Evolutionary conservation across 2,329 filamentous ascomycete species (phyloP).

Genomic region (Metarhizium humberi): DNA sequence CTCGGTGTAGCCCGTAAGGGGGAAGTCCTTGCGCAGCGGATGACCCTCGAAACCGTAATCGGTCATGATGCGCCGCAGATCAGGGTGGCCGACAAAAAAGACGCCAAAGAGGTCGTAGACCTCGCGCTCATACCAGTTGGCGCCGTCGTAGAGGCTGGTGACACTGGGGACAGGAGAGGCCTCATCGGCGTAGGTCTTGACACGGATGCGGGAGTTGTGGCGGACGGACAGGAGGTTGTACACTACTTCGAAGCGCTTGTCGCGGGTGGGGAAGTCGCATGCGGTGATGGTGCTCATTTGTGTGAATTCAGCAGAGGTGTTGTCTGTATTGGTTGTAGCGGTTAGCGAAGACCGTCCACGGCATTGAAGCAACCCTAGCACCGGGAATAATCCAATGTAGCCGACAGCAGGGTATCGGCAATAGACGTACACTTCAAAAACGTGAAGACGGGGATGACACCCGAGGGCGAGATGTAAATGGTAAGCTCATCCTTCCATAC

Average conservation of each 20-base stretch:
- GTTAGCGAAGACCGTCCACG: not conserved
- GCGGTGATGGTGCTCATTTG: slow-evolving; percentile 87
- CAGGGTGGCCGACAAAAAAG: slow-evolving; percentile 91
- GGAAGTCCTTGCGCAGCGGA: slow-evolving; percentile 95
- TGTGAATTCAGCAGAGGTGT: slow-evolving; percentile 95
- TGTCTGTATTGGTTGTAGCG: slow-evolving; percentile 43
- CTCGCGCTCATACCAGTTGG: slow-evolving; percentile 98
- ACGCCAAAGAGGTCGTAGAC: slow-evolving; percentile 97
- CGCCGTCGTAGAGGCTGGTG: slow-evolving; percentile 79
- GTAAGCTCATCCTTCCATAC: slow-evolving; percentile 99
- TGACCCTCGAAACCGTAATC: slow-evolving; percentile 99
- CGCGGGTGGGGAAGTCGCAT: slow-evolving; percentile 90
- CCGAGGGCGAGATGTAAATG: slow-evolving; percentile 82
- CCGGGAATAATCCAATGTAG: not conserved
- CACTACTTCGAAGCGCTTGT: slow-evolving; percentile 94
- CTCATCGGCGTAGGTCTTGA: slow-evolving; percentile 99
- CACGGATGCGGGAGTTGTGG: slow-evolving; percentile 91
- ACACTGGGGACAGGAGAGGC: slow-evolving; percentile 86
- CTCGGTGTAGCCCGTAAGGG: slow-evolving; percentile 95
- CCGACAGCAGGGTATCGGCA: not conserved
- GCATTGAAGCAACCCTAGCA: not conserved
- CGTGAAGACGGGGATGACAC: slow-evolving; percentile 81
- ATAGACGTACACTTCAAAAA: slow-evolving; percentile 68
- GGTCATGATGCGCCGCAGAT: slow-evolving; percentile 96
- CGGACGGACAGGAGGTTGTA: slow-evolving; percentile 95